These are phyloP conservation scores for Lactarius pseudohatsudake DNA, from an alignment of 768 basidiomycete genomes.

Conservation along the genomic window DNA sequence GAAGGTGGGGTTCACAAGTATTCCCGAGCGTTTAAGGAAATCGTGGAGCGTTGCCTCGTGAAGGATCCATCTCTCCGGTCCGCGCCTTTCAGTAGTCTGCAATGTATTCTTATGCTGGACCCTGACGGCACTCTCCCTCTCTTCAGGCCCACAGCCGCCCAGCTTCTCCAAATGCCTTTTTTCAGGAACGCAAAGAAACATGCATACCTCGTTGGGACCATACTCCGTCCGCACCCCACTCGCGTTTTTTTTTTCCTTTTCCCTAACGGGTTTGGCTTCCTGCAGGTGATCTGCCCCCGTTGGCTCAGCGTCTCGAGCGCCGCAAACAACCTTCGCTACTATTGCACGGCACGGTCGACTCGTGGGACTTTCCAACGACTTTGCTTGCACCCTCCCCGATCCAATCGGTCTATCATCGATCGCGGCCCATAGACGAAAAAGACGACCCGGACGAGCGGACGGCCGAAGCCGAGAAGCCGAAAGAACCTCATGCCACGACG, in stretches of 20 bases:
- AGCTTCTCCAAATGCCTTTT: constrained; percentile 75
- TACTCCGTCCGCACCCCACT: constrained; percentile 52
- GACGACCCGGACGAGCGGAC: background rate
- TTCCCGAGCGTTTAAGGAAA: constrained; percentile 77
- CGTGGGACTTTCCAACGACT: constrained; percentile 73
- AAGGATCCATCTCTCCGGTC: constrained; percentile 84
- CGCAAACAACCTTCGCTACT: constrained; percentile 42
- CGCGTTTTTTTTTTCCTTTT: background rate
- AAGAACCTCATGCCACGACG: background rate
- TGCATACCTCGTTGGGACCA: constrained; percentile 70
- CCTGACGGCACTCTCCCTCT: background rate
- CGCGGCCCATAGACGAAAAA: background rate
- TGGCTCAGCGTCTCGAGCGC: constrained; percentile 72
- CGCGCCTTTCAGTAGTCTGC: constrained; percentile 13
- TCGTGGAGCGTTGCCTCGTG: constrained; percentile 76
- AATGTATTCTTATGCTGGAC: background rate
- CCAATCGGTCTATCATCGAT: constrained; percentile 10
- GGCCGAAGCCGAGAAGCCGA: background rate
- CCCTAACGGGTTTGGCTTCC: background rate
- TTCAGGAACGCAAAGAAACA: constrained; percentile 81
- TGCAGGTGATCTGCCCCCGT: constrained; percentile 66
- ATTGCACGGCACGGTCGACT: constrained; percentile 58
- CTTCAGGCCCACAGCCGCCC: constrained; percentile 68
- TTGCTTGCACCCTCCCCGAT: constrained; percentile 16
- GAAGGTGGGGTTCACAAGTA: constrained; percentile 72